Base-by-base conservation (phyloP, 2,329 filamentous ascomycete genomes). In the Phialocephala subalpina region DNA sequence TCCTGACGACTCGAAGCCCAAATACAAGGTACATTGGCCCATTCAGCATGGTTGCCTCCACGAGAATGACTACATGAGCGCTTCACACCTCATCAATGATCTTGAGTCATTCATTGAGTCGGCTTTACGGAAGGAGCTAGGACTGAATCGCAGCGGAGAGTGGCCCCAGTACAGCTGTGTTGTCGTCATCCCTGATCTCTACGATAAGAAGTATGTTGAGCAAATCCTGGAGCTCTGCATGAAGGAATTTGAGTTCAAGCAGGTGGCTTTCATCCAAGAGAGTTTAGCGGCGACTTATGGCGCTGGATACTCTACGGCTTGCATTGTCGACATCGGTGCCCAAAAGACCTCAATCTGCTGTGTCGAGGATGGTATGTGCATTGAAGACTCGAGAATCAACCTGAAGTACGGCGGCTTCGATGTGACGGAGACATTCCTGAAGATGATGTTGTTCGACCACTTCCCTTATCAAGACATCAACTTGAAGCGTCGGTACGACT, bases 341-440 rank as follows among this genome's bases (percentile, higher is more conserved):
- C 94, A 98, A 77, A 99, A 99, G 84, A 98, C 96, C 1, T 97
- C 96, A 0, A 92, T 99, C 36, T 95, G 94, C 68, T 99, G 96
- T 72, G 94, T 99, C 12, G 96, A 99, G 74, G 96, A 99, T 78
- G 96, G 96, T 1, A 91, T 99, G 80, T 94, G 93, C 75, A 87
- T 97, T 29, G 96, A 98, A 70, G 95, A 97, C 76, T 99, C 96
- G 18, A 89, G 96, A 18, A 88, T 99, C 76, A 98, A 98, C 77
- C 82, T 99, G 70, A 98, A 99, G 78, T 97, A 91, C 74, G 96
- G 96, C 59, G 96, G 96, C 0, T 90, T 87, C 73, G 96, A 99
- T 78, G 92, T 98, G 42, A 98, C 96, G 0, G 93, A 97, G 73
- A 92, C 93, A 0, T 97, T 99, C 74, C 86, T 97, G 77, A 97